phyloP scores from a whole-genome alignment of 208 protist genomes.

The Crithidia brevicula region DNA sequence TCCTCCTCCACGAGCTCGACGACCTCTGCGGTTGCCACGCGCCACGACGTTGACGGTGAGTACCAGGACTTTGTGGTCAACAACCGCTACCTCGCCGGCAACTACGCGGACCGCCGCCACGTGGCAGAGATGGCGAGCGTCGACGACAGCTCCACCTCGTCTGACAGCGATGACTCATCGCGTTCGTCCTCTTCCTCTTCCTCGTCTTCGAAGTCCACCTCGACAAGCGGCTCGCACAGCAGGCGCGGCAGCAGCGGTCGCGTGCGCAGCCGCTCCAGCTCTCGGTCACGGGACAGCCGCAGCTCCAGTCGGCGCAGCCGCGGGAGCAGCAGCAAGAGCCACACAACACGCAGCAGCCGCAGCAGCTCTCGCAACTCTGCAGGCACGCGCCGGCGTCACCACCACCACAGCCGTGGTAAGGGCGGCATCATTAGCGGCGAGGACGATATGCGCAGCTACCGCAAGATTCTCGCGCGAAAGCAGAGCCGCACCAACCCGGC shows the following conservation, averaged over 20 bases:
- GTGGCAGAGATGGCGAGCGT: constrained; percentile 33
- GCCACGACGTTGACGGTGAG: constrained; percentile 22
- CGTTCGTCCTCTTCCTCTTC: constrained; percentile 22
- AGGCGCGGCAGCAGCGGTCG: constrained; percentile 24
- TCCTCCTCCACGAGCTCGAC: constrained; percentile 16
- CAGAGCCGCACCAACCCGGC: constrained; percentile 57
- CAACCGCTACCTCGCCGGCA: constrained; percentile 47
- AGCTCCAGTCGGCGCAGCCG: constrained; percentile 14
- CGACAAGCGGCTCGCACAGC: constrained; percentile 15
- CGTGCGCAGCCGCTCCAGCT: constrained; percentile 18
- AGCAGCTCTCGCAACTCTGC: constrained; percentile 29
- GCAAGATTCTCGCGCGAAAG: constrained; percentile 58
- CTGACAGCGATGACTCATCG: neutral
- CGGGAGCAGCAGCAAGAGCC: constrained; percentile 20
- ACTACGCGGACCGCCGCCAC: constrained; percentile 50
- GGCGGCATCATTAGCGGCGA: constrained; percentile 40
- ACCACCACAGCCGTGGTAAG: constrained; percentile 28
- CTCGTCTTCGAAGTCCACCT: constrained; percentile 18
- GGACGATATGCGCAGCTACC: constrained; percentile 71
- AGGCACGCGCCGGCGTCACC: constrained; percentile 25
- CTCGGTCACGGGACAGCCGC: constrained; percentile 9
- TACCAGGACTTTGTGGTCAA: constrained; percentile 77
- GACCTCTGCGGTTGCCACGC: neutral
- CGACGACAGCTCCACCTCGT: constrained; percentile 27
- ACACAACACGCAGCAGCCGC: constrained; percentile 14